Percentiles rank a stretch among this genome's conserved stretches.
These are phyloP conservation scores for Xylaria acuta DNA, from an alignment of 495 filamentous ascomycete genomes.

Conservation along the genomic window DNA sequence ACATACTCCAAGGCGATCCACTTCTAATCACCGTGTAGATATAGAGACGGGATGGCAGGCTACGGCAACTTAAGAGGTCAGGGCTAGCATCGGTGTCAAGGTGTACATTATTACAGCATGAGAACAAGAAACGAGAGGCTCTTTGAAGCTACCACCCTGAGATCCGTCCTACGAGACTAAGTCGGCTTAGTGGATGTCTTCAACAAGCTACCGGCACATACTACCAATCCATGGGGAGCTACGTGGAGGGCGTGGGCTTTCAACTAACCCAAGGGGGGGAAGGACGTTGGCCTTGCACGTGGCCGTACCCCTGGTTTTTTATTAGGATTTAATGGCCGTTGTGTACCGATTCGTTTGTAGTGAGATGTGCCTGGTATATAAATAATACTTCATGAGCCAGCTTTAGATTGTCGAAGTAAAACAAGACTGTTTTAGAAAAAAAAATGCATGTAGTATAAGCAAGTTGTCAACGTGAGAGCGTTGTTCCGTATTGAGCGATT, in stretches of 20 bases:
- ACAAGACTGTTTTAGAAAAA: not conserved
- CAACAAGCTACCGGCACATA: not conserved
- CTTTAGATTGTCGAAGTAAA: not conserved
- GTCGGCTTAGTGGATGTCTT: not conserved
- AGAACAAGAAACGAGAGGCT: constrained; percentile 16
- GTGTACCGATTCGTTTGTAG: not conserved
- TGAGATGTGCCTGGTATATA: not conserved
- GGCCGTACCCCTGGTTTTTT: not conserved
- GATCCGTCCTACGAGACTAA: not conserved
- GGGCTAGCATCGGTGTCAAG: constrained; percentile 43
- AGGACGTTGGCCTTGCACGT: constrained; percentile 2
- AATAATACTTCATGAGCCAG: constrained; percentile 9
- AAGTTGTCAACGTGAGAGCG: not conserved
- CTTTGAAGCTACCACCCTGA: not conserved
- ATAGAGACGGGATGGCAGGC: constrained; percentile 32
- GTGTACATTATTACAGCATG: constrained; percentile 44
- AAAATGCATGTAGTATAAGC: not conserved
- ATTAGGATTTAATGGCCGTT: not conserved
- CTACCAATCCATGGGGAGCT: not conserved
- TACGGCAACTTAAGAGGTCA: constrained; percentile 20
- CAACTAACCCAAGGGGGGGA: not conserved
- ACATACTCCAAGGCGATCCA: constrained; percentile 97
- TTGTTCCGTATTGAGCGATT: not conserved
- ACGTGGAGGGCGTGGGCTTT: not conserved
- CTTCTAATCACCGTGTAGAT: constrained; percentile 66